Percentiles rank a stretch among this genome's conserved stretches.
Evolutionary conservation across 352 stramenopile species (phyloP).

Genomic region (Pythium rishiriense): DNA sequence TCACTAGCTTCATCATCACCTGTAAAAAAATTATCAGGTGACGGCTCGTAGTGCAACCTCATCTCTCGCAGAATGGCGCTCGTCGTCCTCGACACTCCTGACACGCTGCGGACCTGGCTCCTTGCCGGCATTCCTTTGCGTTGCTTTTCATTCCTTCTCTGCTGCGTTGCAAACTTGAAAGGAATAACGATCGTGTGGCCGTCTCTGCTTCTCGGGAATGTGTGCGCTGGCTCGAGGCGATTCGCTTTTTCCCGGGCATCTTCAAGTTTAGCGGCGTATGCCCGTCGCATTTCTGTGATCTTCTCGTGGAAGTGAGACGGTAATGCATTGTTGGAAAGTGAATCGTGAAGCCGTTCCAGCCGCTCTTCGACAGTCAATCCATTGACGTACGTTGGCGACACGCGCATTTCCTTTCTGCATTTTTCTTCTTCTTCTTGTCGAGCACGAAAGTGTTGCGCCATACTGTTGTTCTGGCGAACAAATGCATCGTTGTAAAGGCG

Average conservation of each 20-base stretch:
- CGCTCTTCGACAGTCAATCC: constrained; percentile 52
- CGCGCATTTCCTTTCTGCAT: constrained; percentile 38
- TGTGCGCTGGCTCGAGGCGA: constrained; percentile 28
- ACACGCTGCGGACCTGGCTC: not conserved
- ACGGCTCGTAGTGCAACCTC: constrained; percentile 3
- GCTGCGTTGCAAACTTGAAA: constrained; percentile 45
- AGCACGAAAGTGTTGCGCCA: constrained; percentile 40
- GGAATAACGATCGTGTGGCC: constrained; percentile 49
- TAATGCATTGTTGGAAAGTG: constrained; percentile 44
- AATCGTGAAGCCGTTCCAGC: constrained; percentile 39
- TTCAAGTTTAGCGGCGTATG: constrained; percentile 33
- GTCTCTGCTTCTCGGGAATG: constrained; percentile 36
- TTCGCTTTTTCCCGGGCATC: constrained; percentile 35
- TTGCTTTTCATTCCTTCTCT: constrained; percentile 20
- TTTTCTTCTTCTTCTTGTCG: constrained; percentile 45
- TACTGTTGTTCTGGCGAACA: constrained; percentile 46
- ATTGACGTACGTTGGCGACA: constrained; percentile 51
- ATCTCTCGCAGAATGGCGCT: constrained; percentile 9
- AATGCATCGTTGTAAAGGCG: constrained; percentile 56
- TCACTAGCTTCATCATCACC: not conserved
- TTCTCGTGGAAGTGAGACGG: constrained; percentile 56
- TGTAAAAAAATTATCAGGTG: too few species aligned
- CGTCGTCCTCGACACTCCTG: not conserved
- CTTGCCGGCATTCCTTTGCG: not conserved
- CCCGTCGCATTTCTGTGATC: constrained; percentile 47